Conservation (phyloP, 345 rosid genomes). For the Gossypium thurberi region DNA sequence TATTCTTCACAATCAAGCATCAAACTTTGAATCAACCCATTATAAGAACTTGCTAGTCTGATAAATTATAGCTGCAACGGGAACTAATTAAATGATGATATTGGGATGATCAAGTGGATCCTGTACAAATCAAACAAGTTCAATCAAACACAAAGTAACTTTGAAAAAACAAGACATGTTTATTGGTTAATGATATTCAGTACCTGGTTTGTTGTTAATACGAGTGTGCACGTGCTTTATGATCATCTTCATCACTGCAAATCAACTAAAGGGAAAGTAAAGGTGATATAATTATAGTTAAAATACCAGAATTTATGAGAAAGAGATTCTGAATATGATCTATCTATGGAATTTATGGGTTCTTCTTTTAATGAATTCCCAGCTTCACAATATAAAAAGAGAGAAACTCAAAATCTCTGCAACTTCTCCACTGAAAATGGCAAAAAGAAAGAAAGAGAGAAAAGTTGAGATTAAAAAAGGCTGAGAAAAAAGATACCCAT, state of each 20-base stretch:
- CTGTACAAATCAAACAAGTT: conserved; percentile 13
- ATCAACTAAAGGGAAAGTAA: conserved; percentile 6
- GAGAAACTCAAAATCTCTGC: conserved; percentile 48
- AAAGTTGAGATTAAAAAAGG: conserved; percentile 23
- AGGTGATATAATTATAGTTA: neutral
- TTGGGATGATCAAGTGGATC: conserved; percentile 16
- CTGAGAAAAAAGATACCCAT: conserved; percentile 41
- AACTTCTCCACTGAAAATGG: conserved; percentile 41
- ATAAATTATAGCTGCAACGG: neutral
- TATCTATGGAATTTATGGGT: neutral
- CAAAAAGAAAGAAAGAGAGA: conserved; percentile 19
- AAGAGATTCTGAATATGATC: neutral
- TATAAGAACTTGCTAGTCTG: neutral
- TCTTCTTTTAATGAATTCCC: neutral
- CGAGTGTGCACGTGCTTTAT: conserved; percentile 71
- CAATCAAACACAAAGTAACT: neutral
- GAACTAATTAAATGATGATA: neutral
- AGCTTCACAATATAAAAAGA: conserved; percentile 2
- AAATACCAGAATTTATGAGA: conserved; percentile 5
- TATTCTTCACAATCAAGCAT: neutral
- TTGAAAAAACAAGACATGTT: conserved; percentile 3
- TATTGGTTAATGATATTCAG: conserved; percentile 29
- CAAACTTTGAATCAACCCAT: conserved; percentile 21
- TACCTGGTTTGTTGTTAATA: conserved; percentile 67
- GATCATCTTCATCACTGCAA: conserved; percentile 51